Evolutionary conservation across 2,329 filamentous ascomycete species (phyloP).

Genomic region (Verticillium longisporum): DNA sequence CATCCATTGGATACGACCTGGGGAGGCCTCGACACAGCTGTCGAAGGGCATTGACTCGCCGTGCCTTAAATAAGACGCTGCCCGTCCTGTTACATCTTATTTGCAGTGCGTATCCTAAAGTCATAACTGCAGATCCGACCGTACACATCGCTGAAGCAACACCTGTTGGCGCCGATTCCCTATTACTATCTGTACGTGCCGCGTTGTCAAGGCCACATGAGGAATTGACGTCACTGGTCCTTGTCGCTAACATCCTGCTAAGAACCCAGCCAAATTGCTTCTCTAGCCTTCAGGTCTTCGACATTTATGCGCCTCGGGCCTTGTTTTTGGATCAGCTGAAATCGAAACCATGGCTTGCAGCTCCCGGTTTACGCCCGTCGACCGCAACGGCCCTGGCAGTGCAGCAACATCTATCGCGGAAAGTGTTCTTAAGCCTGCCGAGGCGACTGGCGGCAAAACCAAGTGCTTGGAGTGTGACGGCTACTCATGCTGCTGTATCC

Average conservation of each 20-base stretch:
- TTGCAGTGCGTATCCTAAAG: background rate
- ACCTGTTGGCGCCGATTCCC: too few species aligned
- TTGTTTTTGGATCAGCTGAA: background rate
- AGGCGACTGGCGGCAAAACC: slow-evolving; percentile 31
- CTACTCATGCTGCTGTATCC: slow-evolving; percentile 48
- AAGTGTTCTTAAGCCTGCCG: slow-evolving; percentile 43
- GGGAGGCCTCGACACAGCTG: background rate
- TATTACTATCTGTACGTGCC: too few species aligned
- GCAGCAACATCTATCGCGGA: slow-evolving; percentile 40
- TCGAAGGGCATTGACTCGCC: background rate
- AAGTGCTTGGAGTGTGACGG: slow-evolving; percentile 44
- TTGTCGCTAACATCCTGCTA: background rate
- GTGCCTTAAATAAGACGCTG: background rate
- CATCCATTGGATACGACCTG: background rate
- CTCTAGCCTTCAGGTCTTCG: background rate
- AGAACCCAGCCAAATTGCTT: background rate
- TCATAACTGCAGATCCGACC: background rate
- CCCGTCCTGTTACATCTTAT: background rate
- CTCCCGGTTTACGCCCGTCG: slow-evolving; percentile 23
- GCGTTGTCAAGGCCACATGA: too few species aligned
- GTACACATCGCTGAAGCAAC: background rate
- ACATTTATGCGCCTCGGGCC: background rate
- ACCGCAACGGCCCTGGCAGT: slow-evolving; percentile 40
- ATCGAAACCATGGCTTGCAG: slow-evolving; percentile 22
- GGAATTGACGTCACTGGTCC: slow-evolving; percentile 5